Conservation (phyloP, 805 yeast genomes). For the Kodamaea kakaduensis region DNA sequence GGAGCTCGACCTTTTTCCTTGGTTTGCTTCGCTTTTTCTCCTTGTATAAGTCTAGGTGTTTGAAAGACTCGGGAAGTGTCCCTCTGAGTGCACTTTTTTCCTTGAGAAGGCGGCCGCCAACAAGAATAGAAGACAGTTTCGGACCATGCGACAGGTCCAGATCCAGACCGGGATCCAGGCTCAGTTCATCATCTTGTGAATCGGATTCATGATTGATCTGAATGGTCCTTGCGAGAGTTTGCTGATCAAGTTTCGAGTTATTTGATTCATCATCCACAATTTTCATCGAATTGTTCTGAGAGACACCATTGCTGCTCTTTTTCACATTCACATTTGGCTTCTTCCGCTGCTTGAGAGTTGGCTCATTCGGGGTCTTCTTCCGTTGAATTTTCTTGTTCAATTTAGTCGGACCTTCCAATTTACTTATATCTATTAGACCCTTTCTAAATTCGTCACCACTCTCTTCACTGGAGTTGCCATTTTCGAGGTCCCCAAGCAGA, state of each 20-base stretch:
- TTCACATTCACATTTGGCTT: slow-evolving; percentile 2
- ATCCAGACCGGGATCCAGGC: no score
- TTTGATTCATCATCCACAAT: no score
- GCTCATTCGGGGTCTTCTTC: no score
- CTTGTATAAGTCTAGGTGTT: slow-evolving; percentile 25
- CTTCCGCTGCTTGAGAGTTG: neutral
- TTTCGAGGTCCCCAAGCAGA: no score
- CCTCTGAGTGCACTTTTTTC: slow-evolving; percentile 33
- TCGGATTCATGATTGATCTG: no score
- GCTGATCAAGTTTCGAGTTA: no score
- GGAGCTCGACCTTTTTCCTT: slow-evolving; percentile 14
- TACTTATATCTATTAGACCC: slow-evolving; percentile 1
- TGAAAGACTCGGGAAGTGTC: slow-evolving; percentile 39
- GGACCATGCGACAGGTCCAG: no score
- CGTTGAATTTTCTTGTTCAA: slow-evolving; percentile 2
- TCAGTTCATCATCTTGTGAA: slow-evolving; percentile 3
- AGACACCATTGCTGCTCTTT: no score
- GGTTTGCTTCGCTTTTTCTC: slow-evolving; percentile 8
- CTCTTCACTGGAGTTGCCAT: no score
- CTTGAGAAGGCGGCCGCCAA: slow-evolving; percentile 11
- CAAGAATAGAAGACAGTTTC: no score
- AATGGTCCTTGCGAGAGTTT: no score
- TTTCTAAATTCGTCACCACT: slow-evolving; percentile 2
- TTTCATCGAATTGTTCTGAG: no score
- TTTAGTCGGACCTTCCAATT: slow-evolving; percentile 3